These are phyloP conservation scores for Kalaharituber pfeilii DNA, from an alignment of 2,329 filamentous ascomycete species.

Conservation along the genomic window DNA sequence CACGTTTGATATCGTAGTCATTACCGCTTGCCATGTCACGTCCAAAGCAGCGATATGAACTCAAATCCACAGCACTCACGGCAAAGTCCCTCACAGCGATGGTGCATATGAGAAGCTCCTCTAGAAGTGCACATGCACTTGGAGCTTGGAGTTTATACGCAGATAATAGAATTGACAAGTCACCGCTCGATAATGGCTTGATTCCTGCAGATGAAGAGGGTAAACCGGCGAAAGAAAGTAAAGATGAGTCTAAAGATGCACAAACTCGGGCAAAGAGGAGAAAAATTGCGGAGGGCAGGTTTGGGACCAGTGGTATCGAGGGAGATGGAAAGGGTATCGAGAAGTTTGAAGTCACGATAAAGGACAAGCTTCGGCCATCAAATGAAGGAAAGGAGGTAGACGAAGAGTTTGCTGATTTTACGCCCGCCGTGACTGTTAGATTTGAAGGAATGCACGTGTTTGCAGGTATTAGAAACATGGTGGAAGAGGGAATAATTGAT, in stretches of 20 bases:
- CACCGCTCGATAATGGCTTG: neutral
- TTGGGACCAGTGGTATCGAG: constrained; percentile 42
- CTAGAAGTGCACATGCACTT: constrained; percentile 48
- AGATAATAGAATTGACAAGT: neutral
- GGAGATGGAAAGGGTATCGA: constrained; percentile 45
- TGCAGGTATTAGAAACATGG: constrained; percentile 57
- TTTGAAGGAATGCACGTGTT: constrained; percentile 66
- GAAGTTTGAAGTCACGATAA: constrained; percentile 40
- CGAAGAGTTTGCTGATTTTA: constrained; percentile 30
- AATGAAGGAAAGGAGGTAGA: constrained; percentile 16
- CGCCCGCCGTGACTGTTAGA: constrained; percentile 45
- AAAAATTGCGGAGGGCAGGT: constrained; percentile 50
- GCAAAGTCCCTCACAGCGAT: constrained; percentile 57
- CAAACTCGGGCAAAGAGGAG: constrained; percentile 36
- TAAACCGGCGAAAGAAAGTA: neutral
- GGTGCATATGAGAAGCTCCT: constrained; percentile 47
- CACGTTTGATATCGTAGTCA: constrained; percentile 54
- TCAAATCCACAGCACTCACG: constrained; percentile 50
- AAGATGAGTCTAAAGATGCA: constrained; percentile 11
- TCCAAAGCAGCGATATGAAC: constrained; percentile 51
- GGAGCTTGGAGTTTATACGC: constrained; percentile 68
- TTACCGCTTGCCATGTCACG: constrained; percentile 68
- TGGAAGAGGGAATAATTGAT: constrained; percentile 61
- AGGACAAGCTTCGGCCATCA: constrained; percentile 37
- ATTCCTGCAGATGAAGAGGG: neutral